Conservation (phyloP, 441 rosid genomes). For the Flueggea neowawraea region DNA sequence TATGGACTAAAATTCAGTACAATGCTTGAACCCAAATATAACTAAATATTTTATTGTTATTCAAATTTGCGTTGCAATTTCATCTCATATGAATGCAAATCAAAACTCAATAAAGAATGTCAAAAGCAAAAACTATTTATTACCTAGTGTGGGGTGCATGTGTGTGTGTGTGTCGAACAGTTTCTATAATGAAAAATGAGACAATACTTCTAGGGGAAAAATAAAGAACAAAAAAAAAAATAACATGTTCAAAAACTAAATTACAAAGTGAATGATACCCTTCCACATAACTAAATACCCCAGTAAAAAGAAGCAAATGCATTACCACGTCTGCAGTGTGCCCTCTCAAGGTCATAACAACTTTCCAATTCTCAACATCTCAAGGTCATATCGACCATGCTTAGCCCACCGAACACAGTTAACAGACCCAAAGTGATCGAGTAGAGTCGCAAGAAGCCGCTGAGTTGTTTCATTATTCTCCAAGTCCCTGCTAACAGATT, state of each 20-base stretch:
- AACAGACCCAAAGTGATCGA: slow-evolving; percentile 98
- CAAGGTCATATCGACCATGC: slow-evolving; percentile 82
- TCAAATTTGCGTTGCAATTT: neutral
- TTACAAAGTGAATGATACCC: too few species aligned
- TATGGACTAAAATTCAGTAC: neutral
- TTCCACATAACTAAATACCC: too few species aligned
- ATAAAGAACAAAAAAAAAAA: too few species aligned
- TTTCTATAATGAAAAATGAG: neutral
- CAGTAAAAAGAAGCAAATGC: slow-evolving; percentile 16
- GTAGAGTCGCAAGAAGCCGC: slow-evolving; percentile 92
- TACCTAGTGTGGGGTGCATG: too few species aligned
- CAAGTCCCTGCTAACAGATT: slow-evolving; percentile 67
- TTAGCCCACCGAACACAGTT: slow-evolving; percentile 99
- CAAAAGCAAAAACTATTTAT: too few species aligned
- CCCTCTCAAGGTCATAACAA: slow-evolving; percentile 91
- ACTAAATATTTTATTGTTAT: neutral
- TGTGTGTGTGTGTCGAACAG: neutral
- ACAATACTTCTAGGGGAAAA: too few species aligned
- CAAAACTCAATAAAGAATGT: neutral
- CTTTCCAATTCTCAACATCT: slow-evolving; percentile 99
- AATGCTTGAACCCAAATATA: neutral
- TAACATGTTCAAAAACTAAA: too few species aligned
- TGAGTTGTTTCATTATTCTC: slow-evolving; percentile 55
- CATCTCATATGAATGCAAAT: neutral
- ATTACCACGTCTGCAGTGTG: slow-evolving; percentile 99